These are phyloP conservation scores for Sisymbrium altissimum DNA, from an alignment of 345 rosid species.

Conservation along the genomic window DNA sequence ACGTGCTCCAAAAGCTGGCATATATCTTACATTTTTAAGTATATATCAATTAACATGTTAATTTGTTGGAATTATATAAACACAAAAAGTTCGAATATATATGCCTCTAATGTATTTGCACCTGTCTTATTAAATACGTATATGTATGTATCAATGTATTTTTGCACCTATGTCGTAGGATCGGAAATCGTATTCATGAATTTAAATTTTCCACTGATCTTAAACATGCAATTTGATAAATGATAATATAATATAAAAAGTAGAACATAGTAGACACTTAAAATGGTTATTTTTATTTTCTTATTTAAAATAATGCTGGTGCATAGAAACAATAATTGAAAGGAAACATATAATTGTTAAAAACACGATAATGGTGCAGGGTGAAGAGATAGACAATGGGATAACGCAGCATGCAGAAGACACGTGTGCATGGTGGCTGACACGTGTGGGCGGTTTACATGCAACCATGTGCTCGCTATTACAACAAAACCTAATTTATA, in stretches of 20 bases:
- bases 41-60: background rate
- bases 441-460: slow-evolving; percentile 48
- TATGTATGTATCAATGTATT: too few species aligned
- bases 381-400: slow-evolving; percentile 27
- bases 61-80: too few species aligned
- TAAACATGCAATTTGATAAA: background rate
- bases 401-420: slow-evolving; percentile 32
- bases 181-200: background rate
- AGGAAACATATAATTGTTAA: slow-evolving; percentile 9
- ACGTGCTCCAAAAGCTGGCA: slow-evolving; percentile 19
- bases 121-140: too few species aligned
- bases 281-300: background rate
- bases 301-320: background rate
- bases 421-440: slow-evolving; percentile 40
- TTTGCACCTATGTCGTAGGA: background rate
- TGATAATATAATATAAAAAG: background rate
- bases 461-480: slow-evolving; percentile 47
- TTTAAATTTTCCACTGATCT: background rate
- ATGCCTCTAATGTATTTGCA: background rate
- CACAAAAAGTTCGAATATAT: too few species aligned
- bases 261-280: background rate
- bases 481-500: background rate
- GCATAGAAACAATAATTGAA: slow-evolving; percentile 22
- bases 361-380: slow-evolving; percentile 25
- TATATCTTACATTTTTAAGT: background rate